Base-by-base conservation (phyloP, 768 basidiomycete species). In the Hygrophorus russula region DNA sequence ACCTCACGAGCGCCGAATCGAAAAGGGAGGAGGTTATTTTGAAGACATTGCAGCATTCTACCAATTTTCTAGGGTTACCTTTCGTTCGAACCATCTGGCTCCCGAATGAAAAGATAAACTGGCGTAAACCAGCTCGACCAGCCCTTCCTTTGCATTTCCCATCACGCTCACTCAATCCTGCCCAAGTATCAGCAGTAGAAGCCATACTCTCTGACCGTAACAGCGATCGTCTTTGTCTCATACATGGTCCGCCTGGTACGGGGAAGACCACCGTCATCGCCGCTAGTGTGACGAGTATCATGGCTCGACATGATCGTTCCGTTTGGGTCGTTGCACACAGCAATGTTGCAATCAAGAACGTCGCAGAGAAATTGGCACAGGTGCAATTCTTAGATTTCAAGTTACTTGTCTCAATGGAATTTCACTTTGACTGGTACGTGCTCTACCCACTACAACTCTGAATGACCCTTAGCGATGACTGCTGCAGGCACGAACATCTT, bases 271-370 rank as follows among this genome's bases (percentile, higher is more conserved):
- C 74, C 14, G 74, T 76, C 13, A 80, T 80, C 48, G 72, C 74
- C 0, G 69, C 24, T 18, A 27, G 39, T 28, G 39, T 28, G 24
- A 40, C 72, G 0, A 63, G 63, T 49, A 65, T 72, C 3, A 53
- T 60, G 0, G 63, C 43, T 56, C 66, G 40, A 54, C 64, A 14
- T 32, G 24, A 33, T 10, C 30, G 12, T 40, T 67, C 72, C 0
- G 60, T 82, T 8, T 87, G 80, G 76, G 67, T 87, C 7, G 60
- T 79, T 41, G 79, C 83, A 3, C 81, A 85, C 48, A 80, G 80
- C 8, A 86, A 87, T 57, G 73, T 86, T 42, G 84, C 82, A 27
- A 82, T 87, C 29, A 85, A 82, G 58, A 85, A 85, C 49, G 82
- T 86, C 50, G 83, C 83, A 13, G 82, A 82, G 52, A 85, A 82